phyloP scores from a whole-genome alignment of 805 yeast genomes.

The Schwanniomyces polymorphus region DNA sequence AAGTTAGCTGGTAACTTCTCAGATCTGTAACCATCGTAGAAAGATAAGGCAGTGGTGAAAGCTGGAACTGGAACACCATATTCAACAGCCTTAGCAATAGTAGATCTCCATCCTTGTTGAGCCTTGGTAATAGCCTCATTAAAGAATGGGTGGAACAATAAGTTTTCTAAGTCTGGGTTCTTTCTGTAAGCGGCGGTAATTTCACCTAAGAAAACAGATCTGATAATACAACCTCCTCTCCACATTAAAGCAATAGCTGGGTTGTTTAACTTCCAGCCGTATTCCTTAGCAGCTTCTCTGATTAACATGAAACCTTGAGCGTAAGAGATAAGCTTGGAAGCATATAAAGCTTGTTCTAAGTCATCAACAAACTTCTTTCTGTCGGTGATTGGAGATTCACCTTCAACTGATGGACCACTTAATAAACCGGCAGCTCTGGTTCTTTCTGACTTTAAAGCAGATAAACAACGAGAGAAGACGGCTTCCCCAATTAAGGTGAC shows the following conservation, averaged over 20 bases:
- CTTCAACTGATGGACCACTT: conserved; percentile 73
- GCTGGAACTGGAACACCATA: conserved; percentile 98
- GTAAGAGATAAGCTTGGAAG: conserved; percentile 96
- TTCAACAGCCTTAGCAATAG: conserved; percentile 73
- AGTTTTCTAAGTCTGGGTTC: conserved; percentile 90
- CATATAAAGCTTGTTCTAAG: conserved; percentile 96
- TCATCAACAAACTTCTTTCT: conserved; percentile 84
- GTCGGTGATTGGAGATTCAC: conserved; percentile 64
- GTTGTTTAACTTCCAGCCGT: conserved; percentile 96
- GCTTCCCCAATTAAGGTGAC: conserved; percentile 98
- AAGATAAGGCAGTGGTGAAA: conserved; percentile 92
- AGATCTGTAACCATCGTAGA: conserved; percentile 99
- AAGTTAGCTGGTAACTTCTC: conserved; percentile 95
- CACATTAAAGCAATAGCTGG: conserved; percentile 99
- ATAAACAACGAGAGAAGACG: conserved; percentile 92
- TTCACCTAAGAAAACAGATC: conserved; percentile 97
- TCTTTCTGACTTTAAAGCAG: conserved; percentile 92
- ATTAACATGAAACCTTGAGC: conserved; percentile 99
- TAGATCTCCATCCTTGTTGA: conserved; percentile 92
- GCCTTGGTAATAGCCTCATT: conserved; percentile 88
- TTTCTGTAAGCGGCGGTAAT: conserved; percentile 95
- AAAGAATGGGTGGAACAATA: conserved; percentile 95
- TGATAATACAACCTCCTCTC: conserved; percentile 99
- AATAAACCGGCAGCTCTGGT: conserved; percentile 75
- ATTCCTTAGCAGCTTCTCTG: conserved; percentile 96